These are phyloP conservation scores for Penicillium thymicola DNA, from an alignment of 2,329 filamentous ascomycete genomes.

Conservation along the genomic window DNA sequence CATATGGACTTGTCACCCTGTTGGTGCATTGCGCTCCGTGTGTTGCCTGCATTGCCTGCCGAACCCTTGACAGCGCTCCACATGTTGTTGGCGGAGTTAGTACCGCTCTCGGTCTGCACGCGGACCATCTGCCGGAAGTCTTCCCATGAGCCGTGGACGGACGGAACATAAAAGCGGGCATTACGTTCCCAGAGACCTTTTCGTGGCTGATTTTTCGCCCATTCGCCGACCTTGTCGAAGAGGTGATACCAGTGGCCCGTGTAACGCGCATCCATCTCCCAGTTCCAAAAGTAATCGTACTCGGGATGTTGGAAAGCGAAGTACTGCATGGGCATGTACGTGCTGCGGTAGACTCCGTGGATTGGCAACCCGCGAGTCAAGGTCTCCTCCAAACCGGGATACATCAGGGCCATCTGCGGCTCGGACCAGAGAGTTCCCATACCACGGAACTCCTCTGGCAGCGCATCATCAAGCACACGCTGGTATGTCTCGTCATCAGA, in stretches of 20 bases:
- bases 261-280: slow-evolving; percentile 78
- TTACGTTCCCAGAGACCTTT: slow-evolving; percentile 82
- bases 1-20: slow-evolving; percentile 66
- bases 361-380: slow-evolving; percentile 70
- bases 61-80: slow-evolving; percentile 54
- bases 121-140: slow-evolving; percentile 75
- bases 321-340: slow-evolving; percentile 92
- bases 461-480: slow-evolving; percentile 64
- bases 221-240: slow-evolving; percentile 65
- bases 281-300: slow-evolving; percentile 82
- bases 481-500: slow-evolving; percentile 72
- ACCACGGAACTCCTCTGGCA: slow-evolving; percentile 80
- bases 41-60: slow-evolving; percentile 21
- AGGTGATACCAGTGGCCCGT: slow-evolving; percentile 81
- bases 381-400: slow-evolving; percentile 80
- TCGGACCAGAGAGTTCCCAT: slow-evolving; percentile 92
- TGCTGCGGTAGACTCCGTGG: slow-evolving; percentile 87
- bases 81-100: slow-evolving; percentile 62
- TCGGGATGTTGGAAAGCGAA: slow-evolving; percentile 79
- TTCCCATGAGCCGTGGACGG: slow-evolving; percentile 73
- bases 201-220: slow-evolving; percentile 69
- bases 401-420: slow-evolving; percentile 85
- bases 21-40: slow-evolving; percentile 27
- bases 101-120: slow-evolving; percentile 70
- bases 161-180: slow-evolving; percentile 72